phyloP scores from a whole-genome alignment of 169 alveolate genomes.

The Plasmodium relictum region DNA sequence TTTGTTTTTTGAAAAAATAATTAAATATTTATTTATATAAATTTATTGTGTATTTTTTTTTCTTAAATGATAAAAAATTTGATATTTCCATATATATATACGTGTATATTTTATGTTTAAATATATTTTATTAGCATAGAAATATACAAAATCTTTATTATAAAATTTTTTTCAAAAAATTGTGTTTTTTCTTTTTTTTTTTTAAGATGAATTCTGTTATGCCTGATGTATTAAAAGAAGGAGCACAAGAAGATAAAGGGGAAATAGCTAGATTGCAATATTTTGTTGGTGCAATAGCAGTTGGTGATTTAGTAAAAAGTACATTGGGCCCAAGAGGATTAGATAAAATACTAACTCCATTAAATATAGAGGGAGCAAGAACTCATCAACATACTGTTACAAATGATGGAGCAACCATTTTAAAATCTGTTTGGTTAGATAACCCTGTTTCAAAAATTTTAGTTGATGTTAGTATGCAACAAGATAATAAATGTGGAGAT shows the following conservation, averaged over 20 bases:
- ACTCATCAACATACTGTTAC: slow-evolving; percentile 95
- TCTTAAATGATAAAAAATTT: neutral
- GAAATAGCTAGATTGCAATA: slow-evolving; percentile 96
- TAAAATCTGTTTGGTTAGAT: slow-evolving; percentile 98
- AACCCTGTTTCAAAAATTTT: slow-evolving; percentile 99
- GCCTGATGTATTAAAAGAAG: slow-evolving; percentile 95
- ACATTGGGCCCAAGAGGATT: slow-evolving; percentile 99
- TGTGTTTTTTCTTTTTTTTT: slow-evolving; percentile 4
- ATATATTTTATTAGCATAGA: neutral
- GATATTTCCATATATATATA: slow-evolving; percentile 3
- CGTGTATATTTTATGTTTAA: neutral
- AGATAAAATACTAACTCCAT: slow-evolving; percentile 97
- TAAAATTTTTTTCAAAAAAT: neutral
- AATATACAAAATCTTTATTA: neutral
- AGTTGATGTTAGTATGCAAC: slow-evolving; percentile 95
- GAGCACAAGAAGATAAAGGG: slow-evolving; percentile 96
- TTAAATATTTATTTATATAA: too few species aligned
- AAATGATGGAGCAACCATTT: slow-evolving; percentile 99
- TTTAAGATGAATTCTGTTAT: slow-evolving; percentile 86
- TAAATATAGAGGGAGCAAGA: slow-evolving; percentile 90
- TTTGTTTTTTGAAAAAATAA: neutral
- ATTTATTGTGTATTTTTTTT: too few species aligned
- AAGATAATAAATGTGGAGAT: slow-evolving; percentile 95
- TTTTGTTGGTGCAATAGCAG: slow-evolving; percentile 99
- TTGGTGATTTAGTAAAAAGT: slow-evolving; percentile 99